Conservation (phyloP, 2,329 filamentous ascomycete genomes). For the Neocucurbitaria cava region DNA sequence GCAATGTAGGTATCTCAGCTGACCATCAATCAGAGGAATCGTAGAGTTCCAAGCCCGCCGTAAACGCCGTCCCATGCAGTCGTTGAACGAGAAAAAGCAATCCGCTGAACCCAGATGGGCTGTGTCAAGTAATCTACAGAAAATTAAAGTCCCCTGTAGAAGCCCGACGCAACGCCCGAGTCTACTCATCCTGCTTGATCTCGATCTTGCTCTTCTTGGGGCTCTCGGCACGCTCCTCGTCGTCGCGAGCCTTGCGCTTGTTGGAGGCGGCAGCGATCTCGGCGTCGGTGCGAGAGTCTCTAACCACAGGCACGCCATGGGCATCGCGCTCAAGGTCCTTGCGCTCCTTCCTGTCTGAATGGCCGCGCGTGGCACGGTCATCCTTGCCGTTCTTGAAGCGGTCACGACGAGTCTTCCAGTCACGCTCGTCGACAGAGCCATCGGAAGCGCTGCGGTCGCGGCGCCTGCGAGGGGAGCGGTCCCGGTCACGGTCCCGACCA, state of each 20-base stretch:
- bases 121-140: no score
- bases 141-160: no score
- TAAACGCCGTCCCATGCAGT: constrained; percentile 21
- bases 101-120: no score
- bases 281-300: constrained; percentile 26
- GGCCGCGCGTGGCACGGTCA: constrained; percentile 25
- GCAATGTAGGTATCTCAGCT: constrained; percentile 15
- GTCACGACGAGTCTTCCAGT: constrained; percentile 40
- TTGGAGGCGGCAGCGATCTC: constrained; percentile 24
- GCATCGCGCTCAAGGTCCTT: constrained; percentile 31
- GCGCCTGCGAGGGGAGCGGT: constrained; percentile 28
- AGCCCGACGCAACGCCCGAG: no score
- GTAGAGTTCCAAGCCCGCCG: constrained; percentile 9
- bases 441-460: constrained; percentile 30
- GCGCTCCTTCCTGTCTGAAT: constrained; percentile 28
- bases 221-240: constrained; percentile 21
- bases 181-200: constrained; percentile 43
- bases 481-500: constrained; percentile 34
- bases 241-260: constrained; percentile 45
- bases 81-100: no score
- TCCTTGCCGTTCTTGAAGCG: constrained; percentile 45
- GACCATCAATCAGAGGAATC: no score
- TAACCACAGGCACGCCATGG: constrained; percentile 36
- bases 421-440: constrained; percentile 28
- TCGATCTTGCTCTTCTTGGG: constrained; percentile 46